phyloP scores from a whole-genome alignment of 306 rosid genomes.

The Trifolium fragiferum region DNA sequence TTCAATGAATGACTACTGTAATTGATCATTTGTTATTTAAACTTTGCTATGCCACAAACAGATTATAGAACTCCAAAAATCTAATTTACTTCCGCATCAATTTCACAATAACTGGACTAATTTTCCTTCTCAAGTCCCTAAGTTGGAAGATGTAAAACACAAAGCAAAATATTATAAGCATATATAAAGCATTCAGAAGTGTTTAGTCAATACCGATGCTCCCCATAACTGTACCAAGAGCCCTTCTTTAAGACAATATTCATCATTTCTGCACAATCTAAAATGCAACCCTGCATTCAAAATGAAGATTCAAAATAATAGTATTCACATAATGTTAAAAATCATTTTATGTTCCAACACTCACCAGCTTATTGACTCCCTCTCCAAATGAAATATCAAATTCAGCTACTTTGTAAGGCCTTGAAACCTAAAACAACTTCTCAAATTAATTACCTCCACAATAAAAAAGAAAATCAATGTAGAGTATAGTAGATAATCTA shows the following conservation, averaged over 20 bases:
- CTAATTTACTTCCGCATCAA: neutral
- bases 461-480: constrained; percentile 8
- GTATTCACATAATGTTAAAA: constrained; percentile 21
- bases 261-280: constrained; percentile 95
- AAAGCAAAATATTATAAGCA: neutral
- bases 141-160: neutral
- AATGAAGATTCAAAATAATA: constrained; percentile 41
- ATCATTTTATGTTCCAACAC: constrained; percentile 37
- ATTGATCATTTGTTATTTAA: neutral
- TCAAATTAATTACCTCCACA: constrained; percentile 37
- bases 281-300: constrained; percentile 84
- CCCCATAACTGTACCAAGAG: constrained; percentile 95
- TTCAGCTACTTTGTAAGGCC: constrained; percentile 98
- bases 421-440: constrained; percentile 73
- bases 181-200: constrained; percentile 36
- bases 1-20: neutral
- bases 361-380: constrained; percentile 85
- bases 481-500: constrained; percentile 1
- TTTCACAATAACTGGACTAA: neutral
- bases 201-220: constrained; percentile 69
- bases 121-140: neutral
- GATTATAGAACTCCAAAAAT: neutral
- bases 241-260: constrained; percentile 85
- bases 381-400: constrained; percentile 96
- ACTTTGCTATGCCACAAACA: neutral